phyloP scores from a whole-genome alignment of 495 filamentous ascomycete species.

The Polyplosphaeria fusca region DNA sequence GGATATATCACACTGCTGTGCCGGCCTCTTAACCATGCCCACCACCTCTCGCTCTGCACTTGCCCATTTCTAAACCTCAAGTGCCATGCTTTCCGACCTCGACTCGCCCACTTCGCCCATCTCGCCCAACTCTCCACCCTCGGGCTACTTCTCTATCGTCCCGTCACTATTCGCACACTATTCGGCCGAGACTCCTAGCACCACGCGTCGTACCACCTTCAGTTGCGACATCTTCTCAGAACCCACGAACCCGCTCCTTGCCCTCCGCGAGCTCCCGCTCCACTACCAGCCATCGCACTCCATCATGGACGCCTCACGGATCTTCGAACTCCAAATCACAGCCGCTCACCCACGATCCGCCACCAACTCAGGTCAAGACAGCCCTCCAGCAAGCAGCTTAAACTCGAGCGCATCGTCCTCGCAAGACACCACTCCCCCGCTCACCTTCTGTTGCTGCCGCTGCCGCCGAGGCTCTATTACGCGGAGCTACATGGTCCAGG shows the following conservation, averaged over 20 bases:
- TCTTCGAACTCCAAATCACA: constrained; percentile 33
- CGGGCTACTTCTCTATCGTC: constrained; percentile 27
- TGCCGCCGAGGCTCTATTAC: constrained; percentile 23
- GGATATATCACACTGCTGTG: neutral
- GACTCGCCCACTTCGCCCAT: neutral
- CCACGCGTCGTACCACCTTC: constrained; percentile 1
- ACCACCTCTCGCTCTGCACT: neutral
- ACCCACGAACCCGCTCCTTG: constrained; percentile 26
- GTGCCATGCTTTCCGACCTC: constrained; percentile 12
- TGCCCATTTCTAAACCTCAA: neutral
- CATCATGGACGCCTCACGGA: constrained; percentile 29
- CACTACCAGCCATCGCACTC: neutral
- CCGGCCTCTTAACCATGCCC: neutral
- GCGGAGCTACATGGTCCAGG: constrained; percentile 21
- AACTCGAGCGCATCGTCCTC: constrained; percentile 4
- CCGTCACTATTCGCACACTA: neutral
- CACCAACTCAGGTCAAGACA: constrained; percentile 21
- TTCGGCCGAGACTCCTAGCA: constrained; percentile 21
- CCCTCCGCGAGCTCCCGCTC: constrained; percentile 8
- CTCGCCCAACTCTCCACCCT: neutral
- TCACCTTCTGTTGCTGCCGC: constrained; percentile 28
- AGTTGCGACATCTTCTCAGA: constrained; percentile 10
- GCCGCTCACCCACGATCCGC: constrained; percentile 24
- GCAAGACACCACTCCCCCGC: neutral
- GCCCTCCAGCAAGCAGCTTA: neutral